Conservation (phyloP, 805 yeast species). For the Saturnispora kantuleensis region DNA sequence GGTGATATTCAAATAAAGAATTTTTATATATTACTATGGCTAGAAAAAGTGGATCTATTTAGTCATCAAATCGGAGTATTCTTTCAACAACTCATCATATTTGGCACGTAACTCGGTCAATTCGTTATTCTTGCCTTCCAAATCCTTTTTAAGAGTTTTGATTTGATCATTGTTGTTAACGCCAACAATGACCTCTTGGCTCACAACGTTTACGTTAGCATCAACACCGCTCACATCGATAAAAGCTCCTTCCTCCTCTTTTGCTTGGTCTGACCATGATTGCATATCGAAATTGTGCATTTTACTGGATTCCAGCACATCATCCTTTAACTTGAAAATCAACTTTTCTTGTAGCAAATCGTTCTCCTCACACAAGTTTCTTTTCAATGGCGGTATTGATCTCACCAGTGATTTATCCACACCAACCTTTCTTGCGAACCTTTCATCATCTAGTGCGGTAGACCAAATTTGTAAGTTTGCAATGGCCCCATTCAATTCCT, state of each 20-base stretch:
- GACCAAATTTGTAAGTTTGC: constrained; percentile 18
- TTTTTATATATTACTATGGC: neutral
- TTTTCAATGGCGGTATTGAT: constrained; percentile 54
- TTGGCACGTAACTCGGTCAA: constrained; percentile 9
- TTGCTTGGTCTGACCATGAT: constrained; percentile 38
- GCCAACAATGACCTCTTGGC: constrained; percentile 4
- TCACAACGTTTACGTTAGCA: constrained; percentile 20
- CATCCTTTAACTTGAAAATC: constrained; percentile 25
- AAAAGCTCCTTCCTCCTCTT: constrained; percentile 44
- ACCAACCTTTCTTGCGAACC: constrained; percentile 16
- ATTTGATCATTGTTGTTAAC: constrained; percentile 5
- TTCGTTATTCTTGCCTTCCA: constrained; percentile 9
- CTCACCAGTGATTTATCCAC: constrained; percentile 28
- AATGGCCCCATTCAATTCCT: constrained; percentile 23
- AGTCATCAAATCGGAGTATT: constrained; percentile 9
- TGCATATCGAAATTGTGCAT: constrained; percentile 31
- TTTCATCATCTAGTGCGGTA: constrained; percentile 11
- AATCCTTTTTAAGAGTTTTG: constrained; percentile 6
- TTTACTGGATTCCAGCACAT: constrained; percentile 10
- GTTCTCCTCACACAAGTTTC: constrained; percentile 39
- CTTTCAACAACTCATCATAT: constrained; percentile 14
- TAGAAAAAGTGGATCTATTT: constrained; percentile 1
- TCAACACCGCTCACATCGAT: constrained; percentile 32
- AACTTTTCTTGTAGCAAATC: constrained; percentile 36
- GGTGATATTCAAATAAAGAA: neutral